Base-by-base conservation (phyloP, 306 rosid genomes). In the Cyamopsis tetragonoloba region DNA sequence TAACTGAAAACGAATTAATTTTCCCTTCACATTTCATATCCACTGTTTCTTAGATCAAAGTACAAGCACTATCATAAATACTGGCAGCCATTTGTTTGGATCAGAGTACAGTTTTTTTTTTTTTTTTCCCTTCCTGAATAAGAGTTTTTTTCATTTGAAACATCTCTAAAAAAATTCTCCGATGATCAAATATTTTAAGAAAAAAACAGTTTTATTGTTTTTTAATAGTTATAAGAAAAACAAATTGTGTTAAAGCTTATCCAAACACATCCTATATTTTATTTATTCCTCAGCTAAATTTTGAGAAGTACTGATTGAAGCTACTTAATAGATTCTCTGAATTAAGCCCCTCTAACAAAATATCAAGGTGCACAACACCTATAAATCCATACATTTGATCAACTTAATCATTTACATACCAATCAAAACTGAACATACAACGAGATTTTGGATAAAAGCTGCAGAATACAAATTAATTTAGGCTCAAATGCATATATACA, bases 351-450 rank as follows among this genome's bases (percentile, higher is more conserved):
- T 31, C 28, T 2, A 43, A 1, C 35, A 70, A 24, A 70, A 30
- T 32, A 59, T 3, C 39, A 38, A 27, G 4, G 51, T 46, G 38
- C 22, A 26, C 3, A 30, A 17, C 32, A 30, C 48, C 65, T 18
- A 48, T 17, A 28, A 74, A 19, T 35, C 11, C 30, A 66, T 14
- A 64, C 27, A 9, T 19, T 13, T 26, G 30, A 39, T 55, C 41
- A 55, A 56, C 35, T 18, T 32, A 44, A 4, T 17, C 17, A 43
- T 23, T 47, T 66, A 66, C 68, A 66, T 31, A 20, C 30, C 47
- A 70, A 53, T 42, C 73, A 80, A 77, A 77, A 79, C 44, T 72
- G 82, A 51, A 59, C 72, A 34, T 54, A 70, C 30, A 62, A 4
- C 39, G 34, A 62, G 43, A 37, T 7, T 23, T 53, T 51, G 53